These are phyloP conservation scores for Liriodendron chinense DNA, from an alignment of 164 flowering plant species.

Conservation along the genomic window DNA sequence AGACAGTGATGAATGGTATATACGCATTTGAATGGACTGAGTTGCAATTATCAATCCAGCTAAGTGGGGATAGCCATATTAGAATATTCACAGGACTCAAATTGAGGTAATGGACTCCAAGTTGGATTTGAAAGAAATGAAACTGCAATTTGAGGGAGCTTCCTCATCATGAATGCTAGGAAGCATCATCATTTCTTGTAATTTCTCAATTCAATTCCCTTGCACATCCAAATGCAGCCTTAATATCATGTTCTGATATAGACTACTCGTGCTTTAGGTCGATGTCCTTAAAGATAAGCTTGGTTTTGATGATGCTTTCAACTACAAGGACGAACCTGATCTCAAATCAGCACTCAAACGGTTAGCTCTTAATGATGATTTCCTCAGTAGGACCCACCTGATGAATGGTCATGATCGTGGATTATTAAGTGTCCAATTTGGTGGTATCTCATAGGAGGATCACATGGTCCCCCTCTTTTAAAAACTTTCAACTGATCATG, in stretches of 20 bases:
- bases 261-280: conserved; percentile 33
- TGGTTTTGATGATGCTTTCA: conserved; percentile 86
- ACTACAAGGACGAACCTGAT: conserved; percentile 75
- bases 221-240: background rate
- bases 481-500: too few species aligned
- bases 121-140: background rate
- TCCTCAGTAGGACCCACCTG: too few species aligned
- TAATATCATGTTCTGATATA: background rate
- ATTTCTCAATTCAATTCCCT: background rate
- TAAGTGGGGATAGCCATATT: too few species aligned
- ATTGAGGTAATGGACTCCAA: too few species aligned
- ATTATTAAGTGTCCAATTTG: too few species aligned
- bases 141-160: background rate
- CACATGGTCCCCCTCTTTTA: too few species aligned
- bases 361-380: conserved; percentile 16
- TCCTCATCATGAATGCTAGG: background rate
- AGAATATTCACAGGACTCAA: too few species aligned
- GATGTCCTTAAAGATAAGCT: conserved; percentile 58
- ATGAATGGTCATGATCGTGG: too few species aligned
- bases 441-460: too few species aligned
- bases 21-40: background rate
- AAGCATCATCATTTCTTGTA: background rate
- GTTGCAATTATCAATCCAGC: too few species aligned
- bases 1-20: too few species aligned
- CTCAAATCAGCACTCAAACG: conserved; percentile 54